Conservation (phyloP, 2,329 filamentous ascomycete genomes). For the Colletotrichum sublineola region DNA sequence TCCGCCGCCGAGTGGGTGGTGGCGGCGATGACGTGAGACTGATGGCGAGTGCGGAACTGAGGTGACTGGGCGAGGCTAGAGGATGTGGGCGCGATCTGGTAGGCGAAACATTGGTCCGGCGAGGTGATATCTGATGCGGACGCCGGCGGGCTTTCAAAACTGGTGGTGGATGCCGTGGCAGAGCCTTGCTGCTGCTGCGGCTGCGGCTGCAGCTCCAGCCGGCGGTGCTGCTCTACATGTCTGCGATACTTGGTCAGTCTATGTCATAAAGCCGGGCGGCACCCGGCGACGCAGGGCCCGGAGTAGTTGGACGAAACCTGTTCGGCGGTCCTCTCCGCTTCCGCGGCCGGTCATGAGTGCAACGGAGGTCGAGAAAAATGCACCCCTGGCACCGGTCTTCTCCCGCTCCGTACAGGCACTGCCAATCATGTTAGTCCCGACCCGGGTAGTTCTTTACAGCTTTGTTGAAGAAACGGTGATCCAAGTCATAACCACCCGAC, state of each 20-base stretch:
- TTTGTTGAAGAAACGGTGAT: neutral
- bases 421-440: constrained; percentile 8
- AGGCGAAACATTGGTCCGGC: constrained; percentile 21
- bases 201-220: neutral
- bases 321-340: constrained; percentile 48
- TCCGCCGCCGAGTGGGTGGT: constrained; percentile 13
- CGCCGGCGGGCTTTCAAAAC: constrained; percentile 8
- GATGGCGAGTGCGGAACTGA: constrained; percentile 2
- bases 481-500: neutral
- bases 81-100: constrained; percentile 23
- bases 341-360: constrained; percentile 47
- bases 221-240: constrained; percentile 23
- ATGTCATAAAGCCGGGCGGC: neutral
- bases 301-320: constrained; percentile 39
- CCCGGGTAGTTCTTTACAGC: no score
- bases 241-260: constrained; percentile 23
- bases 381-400: constrained; percentile 45
- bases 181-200: neutral
- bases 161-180: neutral
- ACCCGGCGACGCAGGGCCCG: neutral
- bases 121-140: constrained; percentile 31
- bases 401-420: constrained; percentile 43
- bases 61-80: constrained; percentile 13
- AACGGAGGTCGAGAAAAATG: constrained; percentile 45
- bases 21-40: neutral